phyloP scores from a whole-genome alignment of 2,329 filamentous ascomycete species.

The Neonectria magnoliae region DNA sequence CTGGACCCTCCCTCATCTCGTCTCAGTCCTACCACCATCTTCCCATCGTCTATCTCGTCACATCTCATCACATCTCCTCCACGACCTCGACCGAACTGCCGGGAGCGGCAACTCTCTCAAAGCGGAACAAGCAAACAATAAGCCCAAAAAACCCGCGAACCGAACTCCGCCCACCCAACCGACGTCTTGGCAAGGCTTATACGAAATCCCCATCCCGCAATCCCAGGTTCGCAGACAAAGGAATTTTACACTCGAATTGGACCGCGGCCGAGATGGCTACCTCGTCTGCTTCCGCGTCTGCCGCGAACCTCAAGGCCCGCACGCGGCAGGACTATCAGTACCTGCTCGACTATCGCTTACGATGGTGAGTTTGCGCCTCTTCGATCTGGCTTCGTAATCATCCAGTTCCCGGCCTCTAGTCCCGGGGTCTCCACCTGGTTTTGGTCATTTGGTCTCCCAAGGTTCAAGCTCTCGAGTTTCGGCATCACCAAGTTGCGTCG shows the following conservation, averaged over 20 bases:
- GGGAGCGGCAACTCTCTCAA: slow-evolving; percentile 6
- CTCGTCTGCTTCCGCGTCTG: slow-evolving; percentile 17
- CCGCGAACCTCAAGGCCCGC: slow-evolving; percentile 64
- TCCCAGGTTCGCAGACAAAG: background rate
- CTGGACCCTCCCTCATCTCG: background rate
- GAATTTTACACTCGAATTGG: background rate
- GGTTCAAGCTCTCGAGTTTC: background rate
- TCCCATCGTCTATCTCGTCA: background rate
- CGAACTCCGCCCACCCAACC: background rate
- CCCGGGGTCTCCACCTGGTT: background rate
- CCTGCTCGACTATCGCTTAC: slow-evolving; percentile 81
- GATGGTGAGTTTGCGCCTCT: slow-evolving; percentile 70
- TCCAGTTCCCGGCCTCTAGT: background rate
- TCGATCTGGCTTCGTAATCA: background rate
- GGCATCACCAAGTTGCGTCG: background rate
- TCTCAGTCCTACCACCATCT: too few relatives aligned
- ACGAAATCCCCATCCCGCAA: background rate
- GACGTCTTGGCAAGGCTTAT: background rate
- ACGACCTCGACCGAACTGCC: background rate
- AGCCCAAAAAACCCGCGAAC: background rate
- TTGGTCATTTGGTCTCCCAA: background rate
- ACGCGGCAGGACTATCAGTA: slow-evolving; percentile 79
- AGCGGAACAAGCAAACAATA: background rate
- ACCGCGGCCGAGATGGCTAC: slow-evolving; percentile 18
- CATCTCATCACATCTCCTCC: background rate